Evolutionary conservation across 805 yeast genomes (phyloP).

Genomic region (Candida tammaniensis): DNA sequence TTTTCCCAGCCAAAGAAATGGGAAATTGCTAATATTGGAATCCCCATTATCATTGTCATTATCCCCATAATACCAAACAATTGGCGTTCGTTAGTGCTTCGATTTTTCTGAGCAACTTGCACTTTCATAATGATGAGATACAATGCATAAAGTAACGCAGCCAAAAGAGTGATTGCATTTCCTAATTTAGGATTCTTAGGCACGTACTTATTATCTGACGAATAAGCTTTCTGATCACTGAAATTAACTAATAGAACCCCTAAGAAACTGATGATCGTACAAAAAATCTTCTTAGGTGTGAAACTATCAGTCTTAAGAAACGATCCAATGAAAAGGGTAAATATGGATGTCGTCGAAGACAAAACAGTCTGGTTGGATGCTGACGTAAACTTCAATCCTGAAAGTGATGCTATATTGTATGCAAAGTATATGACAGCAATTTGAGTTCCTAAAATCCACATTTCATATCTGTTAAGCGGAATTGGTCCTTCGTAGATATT

Average conservation of each 20-base stretch:
- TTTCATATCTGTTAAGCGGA: slow-evolving; percentile 24
- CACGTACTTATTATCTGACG: slow-evolving; percentile 20
- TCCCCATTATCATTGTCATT: slow-evolving; percentile 34
- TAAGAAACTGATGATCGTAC: slow-evolving; percentile 42
- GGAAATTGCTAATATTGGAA: slow-evolving; percentile 37
- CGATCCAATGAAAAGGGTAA: slow-evolving; percentile 46
- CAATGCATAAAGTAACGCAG: slow-evolving; percentile 46
- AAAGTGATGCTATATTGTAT: slow-evolving; percentile 40
- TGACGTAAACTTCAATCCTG: slow-evolving; percentile 47
- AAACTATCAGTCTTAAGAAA: slow-evolving; percentile 40
- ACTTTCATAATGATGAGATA: slow-evolving; percentile 44
- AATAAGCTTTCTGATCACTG: slow-evolving; percentile 23
- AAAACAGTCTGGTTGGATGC: slow-evolving; percentile 53
- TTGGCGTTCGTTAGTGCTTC: slow-evolving; percentile 43
- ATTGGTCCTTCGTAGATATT: slow-evolving; percentile 6
- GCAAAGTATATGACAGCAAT: slow-evolving; percentile 41
- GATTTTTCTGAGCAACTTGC: slow-evolving; percentile 42
- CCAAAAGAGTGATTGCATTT: slow-evolving; percentile 41
- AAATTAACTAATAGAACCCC: slow-evolving; percentile 48
- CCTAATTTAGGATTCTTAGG: slow-evolving; percentile 44
- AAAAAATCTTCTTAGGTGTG: slow-evolving; percentile 37
- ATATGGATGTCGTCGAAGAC: slow-evolving; percentile 50
- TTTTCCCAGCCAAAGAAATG: slow-evolving; percentile 38
- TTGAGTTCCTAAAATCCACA: slow-evolving; percentile 34
- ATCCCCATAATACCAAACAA: slow-evolving; percentile 49